Percentiles rank a stretch among this genome's conserved stretches.
Conservation (phyloP, 345 rosid genomes). For the Eucalyptus polybractea region DNA sequence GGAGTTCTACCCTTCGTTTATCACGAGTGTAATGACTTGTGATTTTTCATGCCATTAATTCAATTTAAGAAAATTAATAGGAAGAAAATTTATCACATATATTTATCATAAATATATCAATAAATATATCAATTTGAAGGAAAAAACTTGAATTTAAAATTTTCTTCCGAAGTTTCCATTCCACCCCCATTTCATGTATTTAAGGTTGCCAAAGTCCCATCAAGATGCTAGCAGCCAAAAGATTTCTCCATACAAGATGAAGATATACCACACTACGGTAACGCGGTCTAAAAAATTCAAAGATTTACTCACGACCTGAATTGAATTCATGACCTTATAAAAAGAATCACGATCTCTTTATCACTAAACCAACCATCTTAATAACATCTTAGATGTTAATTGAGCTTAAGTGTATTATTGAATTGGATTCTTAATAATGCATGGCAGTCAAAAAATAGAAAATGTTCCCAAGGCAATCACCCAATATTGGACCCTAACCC, state of each 20-base stretch:
- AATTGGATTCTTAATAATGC: not conserved
- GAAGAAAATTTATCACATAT: too few species aligned
- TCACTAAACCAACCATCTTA: not conserved
- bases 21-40: too few species aligned
- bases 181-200: not conserved
- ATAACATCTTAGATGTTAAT: not conserved
- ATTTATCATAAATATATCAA: too few species aligned
- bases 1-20: too few species aligned
- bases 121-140: not conserved
- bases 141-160: not conserved
- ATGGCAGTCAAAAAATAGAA: not conserved
- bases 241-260: not conserved
- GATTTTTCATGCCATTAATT: too few species aligned
- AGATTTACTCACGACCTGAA: not conserved
- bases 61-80: not conserved
- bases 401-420: not conserved
- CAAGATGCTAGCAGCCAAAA: not conserved
- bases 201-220: not conserved
- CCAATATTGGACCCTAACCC: not conserved
- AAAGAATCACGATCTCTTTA: not conserved
- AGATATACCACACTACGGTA: too few species aligned
- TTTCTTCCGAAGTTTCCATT: not conserved
- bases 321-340: not conserved
- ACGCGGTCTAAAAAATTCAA: rapidly evolving
- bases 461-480: not conserved